These are phyloP conservation scores for Aphanoascus verrucosus DNA, from an alignment of 2,329 filamentous ascomycete species.

Conservation along the genomic window DNA sequence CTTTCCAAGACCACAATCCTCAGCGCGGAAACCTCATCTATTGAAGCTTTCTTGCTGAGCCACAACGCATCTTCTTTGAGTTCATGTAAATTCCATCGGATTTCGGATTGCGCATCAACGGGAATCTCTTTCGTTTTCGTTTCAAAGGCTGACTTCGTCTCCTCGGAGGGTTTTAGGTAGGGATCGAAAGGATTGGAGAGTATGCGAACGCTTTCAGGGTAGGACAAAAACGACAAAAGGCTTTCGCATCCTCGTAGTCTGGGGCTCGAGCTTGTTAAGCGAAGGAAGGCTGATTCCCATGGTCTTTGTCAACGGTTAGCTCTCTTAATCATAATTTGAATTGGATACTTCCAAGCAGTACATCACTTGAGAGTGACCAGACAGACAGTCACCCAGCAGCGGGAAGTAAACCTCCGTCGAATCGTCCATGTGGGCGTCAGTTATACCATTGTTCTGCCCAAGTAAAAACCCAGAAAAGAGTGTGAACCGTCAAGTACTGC, in stretches of 20 bases:
- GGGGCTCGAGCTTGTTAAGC: slow-evolving; percentile 34
- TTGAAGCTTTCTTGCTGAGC: slow-evolving; percentile 65
- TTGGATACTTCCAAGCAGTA: slow-evolving; percentile 32
- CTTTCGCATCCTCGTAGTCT: slow-evolving; percentile 45
- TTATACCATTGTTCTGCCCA: slow-evolving; percentile 29
- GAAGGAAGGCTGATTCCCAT: slow-evolving; percentile 48
- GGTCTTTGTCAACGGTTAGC: slow-evolving; percentile 40
- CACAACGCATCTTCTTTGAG: slow-evolving; percentile 79
- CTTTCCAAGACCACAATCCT: slow-evolving; percentile 72
- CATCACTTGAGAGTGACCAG: slow-evolving; percentile 69
- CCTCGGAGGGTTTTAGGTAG: slow-evolving; percentile 52
- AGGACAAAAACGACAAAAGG: slow-evolving; percentile 59
- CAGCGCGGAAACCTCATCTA: slow-evolving; percentile 74
- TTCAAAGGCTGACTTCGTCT: slow-evolving; percentile 63
- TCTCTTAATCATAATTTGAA: slow-evolving; percentile 13
- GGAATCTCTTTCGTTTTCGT: slow-evolving; percentile 81
- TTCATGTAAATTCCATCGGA: slow-evolving; percentile 60
- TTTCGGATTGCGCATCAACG: slow-evolving; percentile 56
- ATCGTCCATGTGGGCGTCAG: slow-evolving; percentile 52
- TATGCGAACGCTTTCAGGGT: slow-evolving; percentile 56
- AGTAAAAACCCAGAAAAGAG: neutral
- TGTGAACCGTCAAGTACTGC: neutral
- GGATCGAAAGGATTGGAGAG: slow-evolving; percentile 58
- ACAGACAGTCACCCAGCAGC: slow-evolving; percentile 73
- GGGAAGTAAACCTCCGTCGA: slow-evolving; percentile 68